Evolutionary conservation across 2,329 filamentous ascomycete genomes (phyloP), one percentile per base, ranked within the genome.

Genomic region (Penicillium crustosum): DNA sequence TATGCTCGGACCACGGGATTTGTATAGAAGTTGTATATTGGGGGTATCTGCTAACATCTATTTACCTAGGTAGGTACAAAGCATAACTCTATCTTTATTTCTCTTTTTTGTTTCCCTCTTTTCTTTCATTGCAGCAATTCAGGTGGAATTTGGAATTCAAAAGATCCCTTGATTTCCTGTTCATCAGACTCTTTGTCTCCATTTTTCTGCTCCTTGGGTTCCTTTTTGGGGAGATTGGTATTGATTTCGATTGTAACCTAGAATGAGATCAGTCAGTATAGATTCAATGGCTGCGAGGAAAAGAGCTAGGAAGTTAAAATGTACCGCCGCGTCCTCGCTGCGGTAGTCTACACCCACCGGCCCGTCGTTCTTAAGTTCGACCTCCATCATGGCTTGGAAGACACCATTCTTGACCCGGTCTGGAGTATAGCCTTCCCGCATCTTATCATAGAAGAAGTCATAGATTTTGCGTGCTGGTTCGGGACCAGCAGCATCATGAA

Each of bases 321-420:
- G 70, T 83, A 84, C 82, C 81, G 78, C 81, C 74, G 79, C 79
- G 71, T 85, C 81, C 67, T 81, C 75, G 76, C 80, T 84, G 74
- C 75, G 75, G 75, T 81, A 84, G 72, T 84, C 79, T 66, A 83
- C 73, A 84, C 84, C 80, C 83, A 88, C 85, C 78, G 86, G 86
- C 69, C 86, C 85, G 69, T 97, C 93, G 66, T 97, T 97, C 49
- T 97, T 87, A 31, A 97, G 77, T 49, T 90, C 89, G 58, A 99
- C 93, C 70, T 97, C 89, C 94, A 99, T 99, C 93, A 96, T 97
- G 49, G 94, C 94, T 71, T 96, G 93, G 74, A 99, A 99, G 31
- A 93, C 86, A n/a, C 95, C 94, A 72, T 99, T 89, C 73, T 96
- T 92, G 58, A 99, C 93, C 62, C 83, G 87, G 9, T 91, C 89